Base-by-base conservation (phyloP, 2,329 filamentous ascomycete genomes). In the Colletotrichum sp. region DNA sequence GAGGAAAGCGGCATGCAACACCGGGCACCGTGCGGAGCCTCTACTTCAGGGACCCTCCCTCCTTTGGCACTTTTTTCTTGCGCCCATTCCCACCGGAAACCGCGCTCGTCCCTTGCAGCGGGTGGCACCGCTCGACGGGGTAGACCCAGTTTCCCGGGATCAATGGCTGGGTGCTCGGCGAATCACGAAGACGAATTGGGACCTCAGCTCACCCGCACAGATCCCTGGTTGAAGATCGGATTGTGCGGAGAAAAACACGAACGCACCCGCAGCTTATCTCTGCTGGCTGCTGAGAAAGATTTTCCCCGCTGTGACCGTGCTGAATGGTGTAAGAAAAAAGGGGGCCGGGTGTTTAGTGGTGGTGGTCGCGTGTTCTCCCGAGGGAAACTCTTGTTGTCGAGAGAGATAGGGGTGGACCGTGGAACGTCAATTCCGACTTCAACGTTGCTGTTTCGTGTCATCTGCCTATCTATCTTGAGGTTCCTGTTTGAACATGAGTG, bases 131-230 rank as follows among this genome's bases (percentile, higher is more conserved):
- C n/a, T 38, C 16, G 64, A 61, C 56, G 72, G 72, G 72, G 55
- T 38, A 34, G 73, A 63, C 73, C 69, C 73, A 63, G 73, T 73
- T 73, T 63, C 43, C 26, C 43, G 43, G 66, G n/a, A 68, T 63
- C 62, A 34, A n/a, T 8, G 26, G n/a, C 13, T 56, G 28, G n/a
- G 9, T 24, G 3, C 7, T 1, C 32, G 56, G 12, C 73, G 69
- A 75, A 72, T 75, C 73, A 74, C 2, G 43, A 18, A 36, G 18
- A 0, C 28, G 30, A n/a, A 30, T 12, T 48, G 14, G 14, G 13
- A 21, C 62, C 24, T 74, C 72, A 48, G 56, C 59, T 65, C 59
- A 21, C 28, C 59, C 72, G 52, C 72, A 62, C n/a, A 48, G 61
- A 66, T 55, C 52, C 59, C 55, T 58, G 65, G 55, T 62, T 16